These are phyloP conservation scores for Acrocalymma vagum DNA, from an alignment of 2,329 filamentous ascomycete species.

Conservation along the genomic window DNA sequence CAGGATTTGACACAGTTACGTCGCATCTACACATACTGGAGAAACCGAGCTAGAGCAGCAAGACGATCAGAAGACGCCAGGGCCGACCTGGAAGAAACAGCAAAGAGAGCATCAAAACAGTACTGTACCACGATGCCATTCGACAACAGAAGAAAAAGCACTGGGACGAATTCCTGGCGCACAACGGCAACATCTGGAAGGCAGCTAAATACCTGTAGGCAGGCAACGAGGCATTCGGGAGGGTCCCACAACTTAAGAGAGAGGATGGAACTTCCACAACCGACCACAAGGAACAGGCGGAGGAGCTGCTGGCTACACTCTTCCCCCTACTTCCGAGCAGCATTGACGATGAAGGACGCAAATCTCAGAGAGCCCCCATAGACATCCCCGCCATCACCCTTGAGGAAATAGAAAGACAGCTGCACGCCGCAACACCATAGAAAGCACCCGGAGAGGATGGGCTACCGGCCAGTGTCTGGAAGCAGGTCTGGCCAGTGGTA, in stretches of 20 bases:
- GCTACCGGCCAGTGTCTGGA: slow-evolving; percentile 15
- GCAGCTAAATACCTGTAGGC: slow-evolving; percentile 15
- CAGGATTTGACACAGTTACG: slow-evolving; percentile 14
- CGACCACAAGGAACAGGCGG: slow-evolving; percentile 9
- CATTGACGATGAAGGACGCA: slow-evolving; percentile 12
- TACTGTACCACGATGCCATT: slow-evolving; percentile 17
- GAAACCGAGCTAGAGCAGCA: slow-evolving; percentile 15
- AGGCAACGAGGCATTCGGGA: slow-evolving; percentile 16
- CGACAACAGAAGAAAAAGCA: slow-evolving; percentile 18
- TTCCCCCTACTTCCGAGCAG: slow-evolving; percentile 12
- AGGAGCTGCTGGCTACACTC: slow-evolving; percentile 12
- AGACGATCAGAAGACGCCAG: slow-evolving; percentile 8
- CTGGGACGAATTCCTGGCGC: slow-evolving; percentile 13
- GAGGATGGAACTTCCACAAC: slow-evolving; percentile 12
- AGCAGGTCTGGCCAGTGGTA: slow-evolving; percentile 18
- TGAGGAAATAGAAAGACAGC: slow-evolving; percentile 13
- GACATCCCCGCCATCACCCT: slow-evolving; percentile 12
- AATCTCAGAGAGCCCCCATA: slow-evolving; percentile 10
- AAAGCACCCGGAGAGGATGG: slow-evolving; percentile 16
- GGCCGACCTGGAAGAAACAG: slow-evolving; percentile 10
- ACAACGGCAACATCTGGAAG: slow-evolving; percentile 17
- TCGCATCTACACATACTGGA: slow-evolving; percentile 21
- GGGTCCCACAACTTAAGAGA: slow-evolving; percentile 12
- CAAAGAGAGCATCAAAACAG: slow-evolving; percentile 14
- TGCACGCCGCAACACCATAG: slow-evolving; percentile 14